Conservation (phyloP, 129 eudicot species). For the Escallonia herrerae region DNA sequence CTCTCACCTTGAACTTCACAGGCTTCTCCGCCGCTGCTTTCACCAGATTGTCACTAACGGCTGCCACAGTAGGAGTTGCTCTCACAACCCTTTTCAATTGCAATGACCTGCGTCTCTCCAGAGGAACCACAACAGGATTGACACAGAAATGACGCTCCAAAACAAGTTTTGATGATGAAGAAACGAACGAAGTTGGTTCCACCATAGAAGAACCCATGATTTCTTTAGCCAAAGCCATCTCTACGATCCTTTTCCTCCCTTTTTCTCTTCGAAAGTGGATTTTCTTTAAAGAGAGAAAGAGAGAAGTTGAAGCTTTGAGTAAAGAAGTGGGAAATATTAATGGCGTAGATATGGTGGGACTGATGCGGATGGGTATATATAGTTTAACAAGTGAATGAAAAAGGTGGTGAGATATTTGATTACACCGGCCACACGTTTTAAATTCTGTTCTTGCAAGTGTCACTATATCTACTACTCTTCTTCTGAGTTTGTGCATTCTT, state of each 20-base stretch:
- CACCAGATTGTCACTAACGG: constrained; percentile 76
- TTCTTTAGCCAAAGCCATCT: constrained; percentile 58
- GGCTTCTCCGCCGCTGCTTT: constrained; percentile 51
- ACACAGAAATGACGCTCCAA: constrained; percentile 15
- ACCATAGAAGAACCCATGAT: constrained; percentile 40
- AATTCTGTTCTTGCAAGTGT: neutral
- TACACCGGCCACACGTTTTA: constrained; percentile 5
- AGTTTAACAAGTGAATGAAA: neutral
- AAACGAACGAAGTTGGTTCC: constrained; percentile 36
- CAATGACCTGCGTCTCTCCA: constrained; percentile 20
- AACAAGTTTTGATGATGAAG: constrained; percentile 22
- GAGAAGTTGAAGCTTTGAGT: neutral
- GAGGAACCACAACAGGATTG: constrained; percentile 20
- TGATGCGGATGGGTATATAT: neutral
- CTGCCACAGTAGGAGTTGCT: constrained; percentile 39
- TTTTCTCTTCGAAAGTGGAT: neutral
- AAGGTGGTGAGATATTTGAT: neutral
- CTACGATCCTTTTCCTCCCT: neutral
- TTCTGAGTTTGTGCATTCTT: neutral
- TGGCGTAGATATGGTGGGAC: neutral
- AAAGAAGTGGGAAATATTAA: neutral
- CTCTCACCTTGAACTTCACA: constrained; percentile 65
- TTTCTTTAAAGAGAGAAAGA: neutral
- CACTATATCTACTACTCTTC: neutral
- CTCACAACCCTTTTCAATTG: constrained; percentile 3